Base-by-base conservation (phyloP, 805 yeast species). In the Lachancea meyersii region DNA sequence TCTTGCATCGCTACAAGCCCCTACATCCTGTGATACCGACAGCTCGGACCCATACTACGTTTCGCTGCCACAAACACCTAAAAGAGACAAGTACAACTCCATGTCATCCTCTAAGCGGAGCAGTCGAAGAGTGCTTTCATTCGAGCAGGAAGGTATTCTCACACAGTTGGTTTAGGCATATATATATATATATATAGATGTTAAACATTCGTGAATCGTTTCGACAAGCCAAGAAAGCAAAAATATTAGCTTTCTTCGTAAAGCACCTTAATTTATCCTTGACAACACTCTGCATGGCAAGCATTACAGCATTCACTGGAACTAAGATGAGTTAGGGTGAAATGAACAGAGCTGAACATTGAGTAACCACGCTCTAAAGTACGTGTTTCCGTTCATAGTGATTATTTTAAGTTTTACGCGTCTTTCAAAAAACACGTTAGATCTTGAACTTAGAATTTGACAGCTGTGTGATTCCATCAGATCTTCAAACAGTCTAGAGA, bases 121-220 rank as follows among this genome's bases (percentile, higher is more conserved):
- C 30, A 35, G 41, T 24, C 36, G 35, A 34, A 37, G 50, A 22
- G 40, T 31, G 16, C 44, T 47, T 30, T 47, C 50, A 10, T 47
- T 27, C 27, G 48, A 47, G 21, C 50, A 47, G 28, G 50, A 47
- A 33, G 50, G 46, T 14, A 28, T 47, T 21, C 43, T 47, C 21
- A 41, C 44, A 5, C 50, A 47, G 28, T 32, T 47, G 40, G 44
- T 37, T 3, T 47, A 31, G 31, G 5, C 5, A 6, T 31, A 5
- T 14, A 10, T 27, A 19, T n/a, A 9, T 23, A 35, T 10, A 32
- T 14, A 32, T 20, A 6, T 23, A 6, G 26, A 23, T 26, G 28
- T n/a, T n/a, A n/a, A n/a, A n/a, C n/a, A n/a, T n/a, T n/a, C n/a
- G n/a, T n/a, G n/a, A n/a, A n/a, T n/a, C n/a, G n/a, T n/a, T n/a